These are phyloP conservation scores for Colletotrichum tanaceti DNA, from an alignment of 2,329 filamentous ascomycete genomes.

Conservation along the genomic window DNA sequence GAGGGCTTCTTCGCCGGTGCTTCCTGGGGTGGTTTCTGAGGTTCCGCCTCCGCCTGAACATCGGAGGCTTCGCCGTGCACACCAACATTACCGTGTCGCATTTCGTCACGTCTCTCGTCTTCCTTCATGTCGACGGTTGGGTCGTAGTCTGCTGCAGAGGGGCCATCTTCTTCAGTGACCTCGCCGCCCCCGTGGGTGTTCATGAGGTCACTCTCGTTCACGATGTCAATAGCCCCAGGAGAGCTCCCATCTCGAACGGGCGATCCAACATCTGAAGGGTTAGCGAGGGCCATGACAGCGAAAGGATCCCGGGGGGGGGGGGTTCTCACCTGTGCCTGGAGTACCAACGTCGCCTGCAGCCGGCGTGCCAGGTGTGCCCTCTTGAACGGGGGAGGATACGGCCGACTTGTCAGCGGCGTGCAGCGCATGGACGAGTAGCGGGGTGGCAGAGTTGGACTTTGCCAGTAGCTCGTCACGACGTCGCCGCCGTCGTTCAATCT, in stretches of 20 bases:
- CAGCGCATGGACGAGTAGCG: constrained; percentile 80
- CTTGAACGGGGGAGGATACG: constrained; percentile 64
- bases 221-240: constrained; percentile 70
- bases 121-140: constrained; percentile 90
- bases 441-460: constrained; percentile 80
- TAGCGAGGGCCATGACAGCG: constrained; percentile 39
- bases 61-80: constrained; percentile 58
- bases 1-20: constrained; percentile 54
- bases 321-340: constrained; percentile 61
- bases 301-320: not conserved
- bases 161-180: constrained; percentile 70
- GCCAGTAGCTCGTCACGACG: constrained; percentile 86
- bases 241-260: constrained; percentile 64
- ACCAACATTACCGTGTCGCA: constrained; percentile 68
- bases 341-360: constrained; percentile 53
- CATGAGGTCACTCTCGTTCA: constrained; percentile 75
- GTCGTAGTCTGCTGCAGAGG: constrained; percentile 94
- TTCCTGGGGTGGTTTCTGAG: constrained; percentile 47
- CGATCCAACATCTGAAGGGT: constrained; percentile 53
- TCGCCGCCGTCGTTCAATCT: constrained; percentile 87
- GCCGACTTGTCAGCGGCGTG: constrained; percentile 70
- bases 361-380: constrained; percentile 52
- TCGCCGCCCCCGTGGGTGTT: constrained; percentile 65
- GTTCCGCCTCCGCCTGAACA: constrained; percentile 46
- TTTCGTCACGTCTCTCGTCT: constrained; percentile 77